These are phyloP conservation scores for Starmerella apis DNA, from an alignment of 805 yeast species.

Conservation along the genomic window DNA sequence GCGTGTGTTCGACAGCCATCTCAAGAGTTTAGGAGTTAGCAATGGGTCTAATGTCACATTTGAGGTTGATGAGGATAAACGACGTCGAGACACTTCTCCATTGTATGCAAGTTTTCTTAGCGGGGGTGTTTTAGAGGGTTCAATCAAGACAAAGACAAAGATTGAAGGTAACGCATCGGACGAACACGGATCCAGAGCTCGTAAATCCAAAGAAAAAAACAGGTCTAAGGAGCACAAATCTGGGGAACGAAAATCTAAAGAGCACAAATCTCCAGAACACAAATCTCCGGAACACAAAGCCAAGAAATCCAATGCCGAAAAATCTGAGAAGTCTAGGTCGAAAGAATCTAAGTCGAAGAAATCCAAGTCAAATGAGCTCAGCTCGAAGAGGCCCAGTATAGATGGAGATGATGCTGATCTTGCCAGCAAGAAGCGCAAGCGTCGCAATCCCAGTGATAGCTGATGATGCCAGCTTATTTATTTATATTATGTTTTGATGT, in stretches of 20 bases:
- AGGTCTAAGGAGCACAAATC: not conserved
- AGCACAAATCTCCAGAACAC: constrained; percentile 2
- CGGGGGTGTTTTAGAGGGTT: constrained; percentile 78
- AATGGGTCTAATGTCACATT: constrained; percentile 37
- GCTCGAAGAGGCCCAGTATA: constrained; percentile 7
- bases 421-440: constrained; percentile 2
- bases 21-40: constrained; percentile 59
- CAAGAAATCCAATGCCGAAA: not conserved
- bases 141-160: constrained; percentile 30
- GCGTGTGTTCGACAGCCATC: constrained; percentile 82
- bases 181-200: not conserved
- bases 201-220: not conserved
- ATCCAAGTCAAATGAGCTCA: constrained; percentile 1
- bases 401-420: not conserved
- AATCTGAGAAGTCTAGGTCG: not conserved
- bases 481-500: too few relatives aligned
- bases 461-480: not conserved
- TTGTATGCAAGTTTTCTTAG: constrained; percentile 75
- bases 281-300: not conserved
- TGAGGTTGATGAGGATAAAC: constrained; percentile 40
- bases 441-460: not conserved
- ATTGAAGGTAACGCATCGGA: not conserved
- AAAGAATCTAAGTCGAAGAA: not conserved
- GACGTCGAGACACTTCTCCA: constrained; percentile 42
- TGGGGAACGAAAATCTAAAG: not conserved